Conservation (phyloP, 2,329 filamentous ascomycete genomes). For the Aureobasidium lini region DNA sequence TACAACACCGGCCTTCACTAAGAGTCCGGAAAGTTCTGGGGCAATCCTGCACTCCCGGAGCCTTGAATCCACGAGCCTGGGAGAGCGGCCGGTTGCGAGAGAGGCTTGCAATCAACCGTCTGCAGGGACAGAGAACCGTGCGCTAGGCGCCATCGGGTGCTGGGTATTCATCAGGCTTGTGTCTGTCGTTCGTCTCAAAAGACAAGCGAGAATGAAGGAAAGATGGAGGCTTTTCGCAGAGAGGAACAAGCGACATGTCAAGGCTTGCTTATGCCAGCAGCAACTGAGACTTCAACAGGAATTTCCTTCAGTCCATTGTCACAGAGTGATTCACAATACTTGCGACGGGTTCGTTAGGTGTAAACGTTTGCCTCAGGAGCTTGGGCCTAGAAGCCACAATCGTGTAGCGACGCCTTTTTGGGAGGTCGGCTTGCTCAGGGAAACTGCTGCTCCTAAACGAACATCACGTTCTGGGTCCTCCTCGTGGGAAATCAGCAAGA, state of each 20-base stretch:
- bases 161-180: neutral
- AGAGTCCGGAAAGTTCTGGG: neutral
- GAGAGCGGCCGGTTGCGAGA: neutral
- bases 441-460: neutral
- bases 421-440: neutral
- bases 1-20: neutral
- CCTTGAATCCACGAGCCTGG: neutral
- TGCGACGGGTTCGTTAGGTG: neutral
- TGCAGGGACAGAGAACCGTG: constrained; percentile 1
- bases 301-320: constrained; percentile 2
- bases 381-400: neutral
- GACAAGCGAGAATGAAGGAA: neutral
- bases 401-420: neutral
- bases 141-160: neutral
- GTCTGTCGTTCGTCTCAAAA: neutral
- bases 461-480: neutral
- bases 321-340: constrained; percentile 8
- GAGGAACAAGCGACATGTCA: neutral
- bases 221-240: neutral
- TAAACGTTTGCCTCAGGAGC: constrained; percentile 6
- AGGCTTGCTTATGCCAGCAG: neutral
- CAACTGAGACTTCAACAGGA: neutral
- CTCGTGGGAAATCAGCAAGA: neutral
- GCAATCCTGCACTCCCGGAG: neutral
- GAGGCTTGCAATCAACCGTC: neutral